These are phyloP conservation scores for Ogataea hybrid DNA, from an alignment of 1,139 yeast genomes.

Conservation along the genomic window DNA sequence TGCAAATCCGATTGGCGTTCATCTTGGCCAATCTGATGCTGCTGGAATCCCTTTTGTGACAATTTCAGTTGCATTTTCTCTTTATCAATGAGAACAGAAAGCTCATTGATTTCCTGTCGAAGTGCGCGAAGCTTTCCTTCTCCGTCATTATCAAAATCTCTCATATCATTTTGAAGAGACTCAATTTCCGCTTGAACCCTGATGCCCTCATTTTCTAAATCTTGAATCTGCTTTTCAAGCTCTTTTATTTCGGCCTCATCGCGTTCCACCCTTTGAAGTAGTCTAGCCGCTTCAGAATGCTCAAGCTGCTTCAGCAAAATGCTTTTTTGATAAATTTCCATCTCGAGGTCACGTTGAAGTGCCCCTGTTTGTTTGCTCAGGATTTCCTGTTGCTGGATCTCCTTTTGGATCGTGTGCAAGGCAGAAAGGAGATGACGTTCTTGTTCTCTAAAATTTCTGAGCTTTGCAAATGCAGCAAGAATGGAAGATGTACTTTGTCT, in stretches of 20 bases:
- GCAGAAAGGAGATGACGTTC: slow-evolving; percentile 41
- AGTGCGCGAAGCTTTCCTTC: slow-evolving; percentile 75
- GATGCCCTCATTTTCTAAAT: slow-evolving; percentile 25
- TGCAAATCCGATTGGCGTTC: slow-evolving; percentile 60
- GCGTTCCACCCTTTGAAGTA: slow-evolving; percentile 46
- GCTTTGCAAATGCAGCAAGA: slow-evolving; percentile 65
- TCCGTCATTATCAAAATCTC: slow-evolving; percentile 77
- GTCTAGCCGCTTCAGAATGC: slow-evolving; percentile 54
- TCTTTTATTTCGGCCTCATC: slow-evolving; percentile 48
- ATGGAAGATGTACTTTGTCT: slow-evolving; percentile 59
- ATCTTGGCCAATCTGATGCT: slow-evolving; percentile 68
- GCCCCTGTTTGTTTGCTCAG: slow-evolving; percentile 52
- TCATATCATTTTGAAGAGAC: slow-evolving; percentile 70
- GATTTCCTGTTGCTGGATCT: slow-evolving; percentile 45
- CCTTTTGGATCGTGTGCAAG: slow-evolving; percentile 40
- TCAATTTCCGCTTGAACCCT: slow-evolving; percentile 40
- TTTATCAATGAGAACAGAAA: slow-evolving; percentile 44
- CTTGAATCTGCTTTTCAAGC: slow-evolving; percentile 35
- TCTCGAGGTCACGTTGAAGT: slow-evolving; percentile 62
- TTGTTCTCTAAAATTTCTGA: slow-evolving; percentile 48
- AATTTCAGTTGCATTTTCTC: slow-evolving; percentile 33
- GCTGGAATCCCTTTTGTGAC: slow-evolving; percentile 50
- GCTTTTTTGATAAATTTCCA: slow-evolving; percentile 66
- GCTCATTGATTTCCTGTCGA: slow-evolving; percentile 47
- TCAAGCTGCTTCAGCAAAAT: slow-evolving; percentile 60